phyloP scores from a whole-genome alignment of 73 alveolate genomes.

The Paramecium primaurelia region DNA sequence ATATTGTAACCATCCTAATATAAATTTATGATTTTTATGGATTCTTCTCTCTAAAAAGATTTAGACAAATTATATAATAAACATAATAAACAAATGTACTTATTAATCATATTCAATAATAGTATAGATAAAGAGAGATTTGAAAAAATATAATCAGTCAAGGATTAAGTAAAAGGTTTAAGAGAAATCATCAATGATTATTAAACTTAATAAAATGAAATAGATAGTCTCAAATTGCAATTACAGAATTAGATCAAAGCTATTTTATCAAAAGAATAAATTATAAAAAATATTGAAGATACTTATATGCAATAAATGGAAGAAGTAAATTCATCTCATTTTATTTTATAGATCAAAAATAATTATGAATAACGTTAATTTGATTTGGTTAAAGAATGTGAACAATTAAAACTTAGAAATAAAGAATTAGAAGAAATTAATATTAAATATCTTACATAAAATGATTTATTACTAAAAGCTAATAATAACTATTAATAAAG shows the following conservation, averaged over 20 bases:
- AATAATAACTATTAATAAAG: not conserved
- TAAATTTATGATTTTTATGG: conserved; percentile 20
- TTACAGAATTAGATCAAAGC: not conserved
- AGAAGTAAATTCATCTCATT: not conserved
- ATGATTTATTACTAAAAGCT: not conserved
- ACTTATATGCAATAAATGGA: not conserved
- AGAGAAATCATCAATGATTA: not conserved
- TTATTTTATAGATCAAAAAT: not conserved
- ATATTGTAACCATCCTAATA: not conserved
- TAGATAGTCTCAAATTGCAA: not conserved
- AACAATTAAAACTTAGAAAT: not conserved
- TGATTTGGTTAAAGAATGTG: not conserved
- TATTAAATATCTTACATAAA: not conserved
- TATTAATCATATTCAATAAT: not conserved
- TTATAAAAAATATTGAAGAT: conserved; percentile 14
- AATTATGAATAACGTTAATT: not conserved
- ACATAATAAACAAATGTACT: not conserved
- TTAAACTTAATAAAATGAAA: not conserved
- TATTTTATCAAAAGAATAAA: not conserved
- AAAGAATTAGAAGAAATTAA: not conserved
- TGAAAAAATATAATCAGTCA: not conserved
- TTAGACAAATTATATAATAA: not conserved
- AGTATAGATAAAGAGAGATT: not conserved
- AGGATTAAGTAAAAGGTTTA: not conserved
- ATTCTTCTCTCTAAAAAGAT: not conserved